Conservation (phyloP, 495 filamentous ascomycete species). For the Trichoderma gamsii region DNA sequence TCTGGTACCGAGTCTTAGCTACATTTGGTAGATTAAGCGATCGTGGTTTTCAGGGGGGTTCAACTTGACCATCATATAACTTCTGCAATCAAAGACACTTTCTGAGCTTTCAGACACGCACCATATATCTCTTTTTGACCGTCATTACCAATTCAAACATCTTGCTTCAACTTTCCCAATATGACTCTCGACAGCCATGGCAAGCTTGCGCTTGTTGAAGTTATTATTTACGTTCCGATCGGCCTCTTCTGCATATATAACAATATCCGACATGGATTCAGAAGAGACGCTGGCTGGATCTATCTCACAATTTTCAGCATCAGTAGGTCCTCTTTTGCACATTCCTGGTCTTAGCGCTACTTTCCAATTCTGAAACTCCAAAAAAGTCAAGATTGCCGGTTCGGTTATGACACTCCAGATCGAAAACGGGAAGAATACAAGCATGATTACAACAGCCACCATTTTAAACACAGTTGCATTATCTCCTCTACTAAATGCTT, state of each 20-base stretch:
- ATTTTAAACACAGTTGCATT: background rate
- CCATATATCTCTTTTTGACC: too few species aligned
- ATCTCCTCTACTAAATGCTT: background rate
- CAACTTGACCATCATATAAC: too few species aligned
- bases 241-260: conserved; percentile 5
- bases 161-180: too few species aligned
- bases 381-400: background rate
- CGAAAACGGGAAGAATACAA: background rate
- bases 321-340: background rate
- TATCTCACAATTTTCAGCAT: background rate
- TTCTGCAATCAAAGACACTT: too few species aligned
- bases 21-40: background rate
- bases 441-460: background rate
- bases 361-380: background rate
- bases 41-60: too few species aligned
- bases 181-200: background rate
- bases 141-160: too few species aligned
- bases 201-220: background rate
- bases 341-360: background rate
- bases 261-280: conserved; percentile 1
- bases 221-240: background rate
- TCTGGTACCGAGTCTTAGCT: background rate
- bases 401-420: conserved; percentile 2
- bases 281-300: conserved; percentile 6
- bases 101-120: too few species aligned